Evolutionary conservation across 1,139 yeast species (phyloP).

Genomic region (Yamadazyma spencermartinsiae): DNA sequence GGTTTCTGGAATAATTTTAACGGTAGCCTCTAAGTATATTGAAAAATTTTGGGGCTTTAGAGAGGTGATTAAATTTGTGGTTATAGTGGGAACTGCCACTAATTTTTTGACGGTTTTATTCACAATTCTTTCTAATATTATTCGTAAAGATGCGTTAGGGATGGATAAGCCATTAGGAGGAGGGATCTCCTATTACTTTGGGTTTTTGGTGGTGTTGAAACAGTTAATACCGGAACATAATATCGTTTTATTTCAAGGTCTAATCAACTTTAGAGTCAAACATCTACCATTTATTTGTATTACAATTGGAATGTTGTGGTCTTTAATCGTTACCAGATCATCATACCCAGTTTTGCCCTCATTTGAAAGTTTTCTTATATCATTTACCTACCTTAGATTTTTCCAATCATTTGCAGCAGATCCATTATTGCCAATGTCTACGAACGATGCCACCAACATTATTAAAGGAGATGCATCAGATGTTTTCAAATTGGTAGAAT

Average conservation of each 20-base stretch:
- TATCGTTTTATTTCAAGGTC: conserved; percentile 63
- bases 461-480: conserved; percentile 86
- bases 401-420: conserved; percentile 51
- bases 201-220: conserved; percentile 81
- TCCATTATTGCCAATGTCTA: conserved; percentile 41
- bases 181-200: conserved; percentile 67
- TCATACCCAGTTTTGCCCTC: conserved; percentile 65
- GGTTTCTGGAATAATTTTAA: conserved; percentile 50
- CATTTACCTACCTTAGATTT: conserved; percentile 79
- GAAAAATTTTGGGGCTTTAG: conserved; percentile 60
- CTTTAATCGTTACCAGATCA: conserved; percentile 37
- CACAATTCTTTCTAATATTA: conserved; percentile 41
- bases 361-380: conserved; percentile 62
- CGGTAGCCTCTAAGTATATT: conserved; percentile 51
- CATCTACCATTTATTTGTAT: conserved; percentile 69
- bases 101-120: conserved; percentile 50
- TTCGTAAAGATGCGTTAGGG: conserved; percentile 36
- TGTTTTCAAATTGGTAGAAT: conserved; percentile 78
- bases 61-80: conserved; percentile 60
- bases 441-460: conserved; percentile 25
- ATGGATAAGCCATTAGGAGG: conserved; percentile 65
- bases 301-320: conserved; percentile 43
- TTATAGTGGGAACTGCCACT: conserved; percentile 59
- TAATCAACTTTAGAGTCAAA: conserved; percentile 66
- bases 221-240: conserved; percentile 90